Percentiles rank a stretch among this genome's conserved stretches.
Conservation (phyloP, 495 filamentous ascomycete species). For the Penicillium psychrofluorescens region DNA sequence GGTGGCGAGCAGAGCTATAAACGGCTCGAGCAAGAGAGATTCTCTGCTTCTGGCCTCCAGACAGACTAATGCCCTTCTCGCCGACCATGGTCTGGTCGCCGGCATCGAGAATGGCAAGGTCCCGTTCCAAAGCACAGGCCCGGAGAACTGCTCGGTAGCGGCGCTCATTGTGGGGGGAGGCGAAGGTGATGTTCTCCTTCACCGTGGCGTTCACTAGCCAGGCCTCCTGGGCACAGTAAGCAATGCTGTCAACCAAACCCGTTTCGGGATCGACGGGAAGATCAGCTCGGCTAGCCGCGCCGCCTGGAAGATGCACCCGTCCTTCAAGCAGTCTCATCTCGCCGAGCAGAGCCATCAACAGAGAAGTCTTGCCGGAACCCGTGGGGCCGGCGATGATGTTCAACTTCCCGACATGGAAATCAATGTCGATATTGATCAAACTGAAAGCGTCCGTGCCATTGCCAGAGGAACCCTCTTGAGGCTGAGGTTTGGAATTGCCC, state of each 20-base stretch:
- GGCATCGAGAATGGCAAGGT: conserved; percentile 84
- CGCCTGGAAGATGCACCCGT: conserved; percentile 72
- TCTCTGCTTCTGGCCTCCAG: conserved; percentile 95
- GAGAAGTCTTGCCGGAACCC: conserved; percentile 87
- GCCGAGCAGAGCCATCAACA: conserved; percentile 92
- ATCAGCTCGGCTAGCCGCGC: conserved; percentile 70
- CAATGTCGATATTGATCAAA: conserved; percentile 68
- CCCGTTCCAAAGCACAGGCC: conserved; percentile 88
- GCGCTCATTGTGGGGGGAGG: conserved; percentile 70
- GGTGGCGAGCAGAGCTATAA: conserved; percentile 84
- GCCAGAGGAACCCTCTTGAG: conserved; percentile 12
- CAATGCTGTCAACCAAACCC: conserved; percentile 81
- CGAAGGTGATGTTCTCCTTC: conserved; percentile 93
- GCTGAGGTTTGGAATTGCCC: conserved; percentile 51
- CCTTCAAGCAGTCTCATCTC: conserved; percentile 91
- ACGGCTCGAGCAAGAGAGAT: conserved; percentile 92
- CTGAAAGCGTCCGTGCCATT: conserved; percentile 57
- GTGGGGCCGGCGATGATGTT: conserved; percentile 92
- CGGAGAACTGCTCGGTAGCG: conserved; percentile 83
- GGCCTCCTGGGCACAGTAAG: conserved; percentile 95
- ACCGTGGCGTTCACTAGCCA: conserved; percentile 97
- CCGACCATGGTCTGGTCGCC: conserved; percentile 94
- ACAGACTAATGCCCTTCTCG: conserved; percentile 95
- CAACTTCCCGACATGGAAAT: conserved; percentile 70
- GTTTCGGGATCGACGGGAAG: conserved; percentile 75